Base-by-base conservation (phyloP, 768 basidiomycete genomes). In the Rhizopogon vinicolor region DNA sequence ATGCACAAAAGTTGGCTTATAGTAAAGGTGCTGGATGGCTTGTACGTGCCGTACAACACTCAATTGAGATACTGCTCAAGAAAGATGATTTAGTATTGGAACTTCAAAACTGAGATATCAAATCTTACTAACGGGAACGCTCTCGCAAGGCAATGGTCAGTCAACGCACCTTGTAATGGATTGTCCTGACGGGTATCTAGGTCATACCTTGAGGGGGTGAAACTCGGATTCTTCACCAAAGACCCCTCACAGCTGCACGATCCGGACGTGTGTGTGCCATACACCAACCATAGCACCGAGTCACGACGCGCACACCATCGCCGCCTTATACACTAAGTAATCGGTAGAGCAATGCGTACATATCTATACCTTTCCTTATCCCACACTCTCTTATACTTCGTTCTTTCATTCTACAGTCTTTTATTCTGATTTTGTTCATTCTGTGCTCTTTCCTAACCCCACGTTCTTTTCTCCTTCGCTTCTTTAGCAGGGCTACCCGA, bases 1-100 rank as follows among this genome's bases (percentile, higher is more conserved):
- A 89, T 60, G 85, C 87, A 25, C 87, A 89, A 67, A 89, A 89
- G 65, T 68, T 82, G 40, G 74, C 79, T 1, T 89, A 88, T 52
- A 75, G 77, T 52, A 68, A 85, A 57, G 75, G 77, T 35, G 76
- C 78, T 2, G 87, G 87, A 28, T 89, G 86, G 86, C 75, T 88
- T 41, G 85, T 86, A 59, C 69, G 83, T 74, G 3, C 44, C 22
- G 29, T 48, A 28, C 41, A 29, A 48, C 13, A 6, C 18, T 14
- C 31, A 29, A 40, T 7, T 1, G 5, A 12, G 29, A 43, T 4
- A 9, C 33, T 25, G 12, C 22, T 25, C 12, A 41, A 39, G 31
- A 2, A 31, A 25, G 19, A 33, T 28, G 1, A 10, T 51, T 5
- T 55, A 81, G 82, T 84, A 76, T 66, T 90, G 87, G 87, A 88